Evolutionary conservation across 495 filamentous ascomycete species (phyloP).

Genomic region (Eremomyces bilateralis): DNA sequence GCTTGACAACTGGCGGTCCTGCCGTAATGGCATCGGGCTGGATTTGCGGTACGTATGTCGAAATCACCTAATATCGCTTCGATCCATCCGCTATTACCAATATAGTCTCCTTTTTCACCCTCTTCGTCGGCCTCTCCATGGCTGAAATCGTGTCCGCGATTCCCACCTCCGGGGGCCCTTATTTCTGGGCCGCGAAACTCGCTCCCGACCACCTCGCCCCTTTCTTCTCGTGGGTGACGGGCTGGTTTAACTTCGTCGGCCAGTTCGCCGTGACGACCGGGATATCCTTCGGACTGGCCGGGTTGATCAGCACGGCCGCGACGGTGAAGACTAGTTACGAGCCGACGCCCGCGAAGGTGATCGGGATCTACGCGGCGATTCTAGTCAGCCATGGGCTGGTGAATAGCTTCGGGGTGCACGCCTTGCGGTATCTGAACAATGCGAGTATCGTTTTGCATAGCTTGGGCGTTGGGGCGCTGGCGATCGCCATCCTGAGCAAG

Average conservation of each 20-base stretch:
- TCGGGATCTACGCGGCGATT: slow-evolving; percentile 42
- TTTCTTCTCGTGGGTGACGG: slow-evolving; percentile 42
- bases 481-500: slow-evolving; percentile 37
- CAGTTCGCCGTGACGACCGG: slow-evolving; percentile 40
- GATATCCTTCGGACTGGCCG: slow-evolving; percentile 42
- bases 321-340: slow-evolving; percentile 30
- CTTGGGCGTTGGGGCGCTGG: slow-evolving; percentile 31
- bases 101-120: slow-evolving; percentile 30
- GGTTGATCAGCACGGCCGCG: slow-evolving; percentile 35
- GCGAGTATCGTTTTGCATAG: slow-evolving; percentile 37
- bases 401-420: slow-evolving; percentile 37
- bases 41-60: slow-evolving; percentile 27
- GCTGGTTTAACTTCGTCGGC: slow-evolving; percentile 26
- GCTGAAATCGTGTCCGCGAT: slow-evolving; percentile 46
- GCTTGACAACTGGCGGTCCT: slow-evolving; percentile 33
- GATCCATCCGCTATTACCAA: no score
- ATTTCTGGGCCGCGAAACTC: slow-evolving; percentile 44
- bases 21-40: slow-evolving; percentile 34
- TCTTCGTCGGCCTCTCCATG: slow-evolving; percentile 36
- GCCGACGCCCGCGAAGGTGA: slow-evolving; percentile 28
- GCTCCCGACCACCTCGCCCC: slow-evolving; percentile 32
- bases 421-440: slow-evolving; percentile 37
- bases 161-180: slow-evolving; percentile 40
- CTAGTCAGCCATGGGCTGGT: slow-evolving; percentile 32
- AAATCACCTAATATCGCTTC: no score